Evolutionary conservation across 495 filamentous ascomycete species (phyloP).

Genomic region (Penicillium lividum): DNA sequence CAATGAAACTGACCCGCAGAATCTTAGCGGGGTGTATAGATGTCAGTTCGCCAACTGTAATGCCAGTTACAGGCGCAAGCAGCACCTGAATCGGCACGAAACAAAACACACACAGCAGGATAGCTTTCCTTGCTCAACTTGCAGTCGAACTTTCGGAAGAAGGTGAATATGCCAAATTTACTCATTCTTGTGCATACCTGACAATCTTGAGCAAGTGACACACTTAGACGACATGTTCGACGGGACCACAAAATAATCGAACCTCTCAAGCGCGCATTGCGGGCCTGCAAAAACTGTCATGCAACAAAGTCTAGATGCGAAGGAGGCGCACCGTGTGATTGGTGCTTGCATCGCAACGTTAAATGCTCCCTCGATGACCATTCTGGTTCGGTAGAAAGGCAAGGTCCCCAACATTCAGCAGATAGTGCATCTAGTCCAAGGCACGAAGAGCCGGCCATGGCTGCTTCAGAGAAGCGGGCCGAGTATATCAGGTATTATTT

Average conservation of each 20-base stretch:
- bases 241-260: slow-evolving; percentile 20
- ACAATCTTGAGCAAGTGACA: slow-evolving; percentile 24
- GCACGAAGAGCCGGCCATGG: not conserved
- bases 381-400: not conserved
- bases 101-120: not conserved
- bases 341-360: slow-evolving; percentile 26
- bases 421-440: not conserved
- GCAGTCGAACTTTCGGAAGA: not conserved
- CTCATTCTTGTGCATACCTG: no score
- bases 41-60: slow-evolving; percentile 1
- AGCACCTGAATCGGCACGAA: slow-evolving; percentile 3
- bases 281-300: slow-evolving; percentile 29
- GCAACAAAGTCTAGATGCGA: slow-evolving; percentile 27
- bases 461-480: slow-evolving; percentile 8
- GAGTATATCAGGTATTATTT: slow-evolving; percentile 31
- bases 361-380: slow-evolving; percentile 15
- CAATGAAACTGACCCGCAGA: not conserved
- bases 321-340: slow-evolving; percentile 28
- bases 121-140: not conserved
- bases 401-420: not conserved
- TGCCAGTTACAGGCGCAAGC: slow-evolving; percentile 1
- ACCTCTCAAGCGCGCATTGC: slow-evolving; percentile 13
- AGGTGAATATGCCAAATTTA: not conserved
- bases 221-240: slow-evolving; percentile 30
- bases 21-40: not conserved